These are phyloP conservation scores for Ichthyophthirius multifiliis DNA, from an alignment of 169 alveolate genomes.

Conservation along the genomic window DNA sequence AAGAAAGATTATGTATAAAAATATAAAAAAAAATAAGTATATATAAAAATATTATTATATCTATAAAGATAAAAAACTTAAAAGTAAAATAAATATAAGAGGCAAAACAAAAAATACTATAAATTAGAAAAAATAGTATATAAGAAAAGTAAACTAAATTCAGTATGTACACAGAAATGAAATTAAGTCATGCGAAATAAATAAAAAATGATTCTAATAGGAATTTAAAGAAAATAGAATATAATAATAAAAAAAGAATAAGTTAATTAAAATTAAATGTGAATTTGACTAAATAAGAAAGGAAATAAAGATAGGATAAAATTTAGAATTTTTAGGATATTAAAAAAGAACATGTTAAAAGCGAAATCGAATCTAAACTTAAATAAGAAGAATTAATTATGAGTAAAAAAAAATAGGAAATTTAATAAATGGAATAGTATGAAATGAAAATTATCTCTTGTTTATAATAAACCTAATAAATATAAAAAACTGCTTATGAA, in stretches of 20 bases:
- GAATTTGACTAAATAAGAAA: background rate
- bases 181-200: background rate
- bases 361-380: background rate
- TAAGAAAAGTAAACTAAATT: background rate
- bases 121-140: background rate
- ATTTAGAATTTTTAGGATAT: background rate
- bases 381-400: background rate
- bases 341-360: background rate
- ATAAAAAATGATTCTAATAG: background rate
- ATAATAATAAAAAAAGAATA: too few relatives aligned
- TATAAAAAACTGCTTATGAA: background rate
- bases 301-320: too few relatives aligned
- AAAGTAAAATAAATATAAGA: background rate
- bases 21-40: background rate
- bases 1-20: background rate
- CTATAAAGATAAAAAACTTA: background rate
- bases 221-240: too few relatives aligned
- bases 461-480: background rate
- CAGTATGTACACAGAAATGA: background rate
- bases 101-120: background rate
- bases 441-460: background rate
- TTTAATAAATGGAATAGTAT: background rate
- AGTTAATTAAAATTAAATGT: background rate
- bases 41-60: background rate
- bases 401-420: background rate